Percentiles rank a stretch among this genome's conserved stretches.
Evolutionary conservation across 148 eudicot species (phyloP).

Genomic region (Talinum fruticosum): DNA sequence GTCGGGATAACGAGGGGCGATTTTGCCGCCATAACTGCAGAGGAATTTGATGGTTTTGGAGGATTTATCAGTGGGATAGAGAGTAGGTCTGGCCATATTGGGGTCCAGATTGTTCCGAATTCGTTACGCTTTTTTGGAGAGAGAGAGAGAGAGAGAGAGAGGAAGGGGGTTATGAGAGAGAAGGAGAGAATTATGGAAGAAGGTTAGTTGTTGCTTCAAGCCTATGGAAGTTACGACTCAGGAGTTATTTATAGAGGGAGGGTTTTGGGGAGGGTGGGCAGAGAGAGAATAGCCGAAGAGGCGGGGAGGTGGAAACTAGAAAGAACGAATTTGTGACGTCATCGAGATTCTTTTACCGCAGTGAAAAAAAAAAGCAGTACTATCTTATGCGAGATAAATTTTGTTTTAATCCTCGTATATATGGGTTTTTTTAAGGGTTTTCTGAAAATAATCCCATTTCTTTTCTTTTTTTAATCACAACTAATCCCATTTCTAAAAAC

Average conservation of each 20-base stretch:
- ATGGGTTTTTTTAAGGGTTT: too few species aligned
- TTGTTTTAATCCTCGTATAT: too few species aligned
- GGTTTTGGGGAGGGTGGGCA: background rate
- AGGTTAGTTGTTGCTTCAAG: conserved; percentile 13
- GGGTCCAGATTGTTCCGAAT: background rate
- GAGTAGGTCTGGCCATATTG: conserved; percentile 16
- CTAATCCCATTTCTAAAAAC: too few species aligned
- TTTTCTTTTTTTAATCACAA: too few species aligned
- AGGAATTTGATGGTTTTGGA: conserved; percentile 54
- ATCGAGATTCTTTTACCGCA: background rate
- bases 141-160: background rate
- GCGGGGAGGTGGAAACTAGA: background rate
- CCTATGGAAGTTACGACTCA: conserved; percentile 10
- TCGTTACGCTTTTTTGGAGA: background rate
- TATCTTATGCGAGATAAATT: too few species aligned
- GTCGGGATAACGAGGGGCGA: conserved; percentile 71
- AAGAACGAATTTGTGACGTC: background rate
- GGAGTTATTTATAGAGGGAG: conserved; percentile 24
- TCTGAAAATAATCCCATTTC: too few species aligned
- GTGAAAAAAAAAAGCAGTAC: background rate
- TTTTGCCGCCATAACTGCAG: conserved; percentile 85
- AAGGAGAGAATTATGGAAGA: background rate
- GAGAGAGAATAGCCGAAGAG: background rate
- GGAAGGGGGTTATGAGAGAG: background rate
- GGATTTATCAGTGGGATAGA: conserved; percentile 10